These are phyloP conservation scores for Talaromyces adpressus DNA, from an alignment of 495 filamentous ascomycete genomes.

Conservation along the genomic window DNA sequence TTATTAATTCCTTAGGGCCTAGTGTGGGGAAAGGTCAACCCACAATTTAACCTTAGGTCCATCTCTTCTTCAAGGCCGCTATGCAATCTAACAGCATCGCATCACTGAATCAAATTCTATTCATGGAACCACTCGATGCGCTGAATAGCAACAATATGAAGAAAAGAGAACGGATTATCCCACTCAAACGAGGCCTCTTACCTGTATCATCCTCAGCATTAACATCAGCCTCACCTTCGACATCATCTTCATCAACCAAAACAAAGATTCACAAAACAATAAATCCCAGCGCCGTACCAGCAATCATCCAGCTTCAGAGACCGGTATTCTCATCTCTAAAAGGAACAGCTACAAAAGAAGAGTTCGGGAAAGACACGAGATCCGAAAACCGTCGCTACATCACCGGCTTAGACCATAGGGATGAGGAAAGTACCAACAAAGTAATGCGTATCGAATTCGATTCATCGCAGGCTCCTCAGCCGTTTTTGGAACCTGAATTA, in stretches of 20 bases:
- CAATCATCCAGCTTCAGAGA: constrained; percentile 9
- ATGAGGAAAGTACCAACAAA: not conserved
- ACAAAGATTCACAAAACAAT: not conserved
- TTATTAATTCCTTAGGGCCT: too few species aligned
- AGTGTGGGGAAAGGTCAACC: not conserved
- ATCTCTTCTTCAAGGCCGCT: not conserved
- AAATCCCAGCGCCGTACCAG: constrained; percentile 8
- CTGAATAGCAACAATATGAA: not conserved
- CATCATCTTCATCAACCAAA: not conserved
- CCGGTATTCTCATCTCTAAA: constrained; percentile 10
- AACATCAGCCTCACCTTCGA: not conserved
- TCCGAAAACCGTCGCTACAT: not conserved
- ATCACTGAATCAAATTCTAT: not conserved
- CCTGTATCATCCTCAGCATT: not conserved
- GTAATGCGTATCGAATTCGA: constrained; percentile 13
- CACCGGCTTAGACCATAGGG: not conserved
- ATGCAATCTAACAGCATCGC: not conserved
- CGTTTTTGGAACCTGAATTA: constrained; percentile 22
- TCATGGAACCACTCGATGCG: not conserved
- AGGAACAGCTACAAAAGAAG: not conserved
- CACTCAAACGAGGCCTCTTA: constrained; percentile 5
- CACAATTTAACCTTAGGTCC: not conserved
- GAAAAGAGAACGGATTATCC: constrained; percentile 4
- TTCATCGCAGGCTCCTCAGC: constrained; percentile 19
- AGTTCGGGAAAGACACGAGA: not conserved